Conservation (phyloP, 495 filamentous ascomycete species). For the Xylaria nigripes region DNA sequence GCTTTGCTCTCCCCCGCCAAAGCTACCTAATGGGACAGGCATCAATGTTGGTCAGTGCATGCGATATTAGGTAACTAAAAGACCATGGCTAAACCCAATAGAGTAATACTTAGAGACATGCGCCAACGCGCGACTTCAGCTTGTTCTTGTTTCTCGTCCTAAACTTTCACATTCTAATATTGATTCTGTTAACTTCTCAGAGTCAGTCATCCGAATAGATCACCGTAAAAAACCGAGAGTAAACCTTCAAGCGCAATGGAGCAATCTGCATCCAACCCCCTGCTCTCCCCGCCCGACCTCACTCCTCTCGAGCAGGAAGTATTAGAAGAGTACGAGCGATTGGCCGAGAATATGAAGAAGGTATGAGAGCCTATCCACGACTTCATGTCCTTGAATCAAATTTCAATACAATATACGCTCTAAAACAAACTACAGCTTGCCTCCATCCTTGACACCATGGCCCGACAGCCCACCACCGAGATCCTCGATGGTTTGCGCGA, state of each 20-base stretch:
- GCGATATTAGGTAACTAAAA: too few species aligned
- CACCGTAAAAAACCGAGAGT: too few species aligned
- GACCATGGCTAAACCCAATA: too few species aligned
- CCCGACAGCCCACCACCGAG: constrained; percentile 55
- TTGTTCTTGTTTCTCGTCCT: too few species aligned
- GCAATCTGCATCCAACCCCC: constrained; percentile 10
- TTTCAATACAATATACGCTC: too few species aligned
- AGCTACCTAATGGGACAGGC: too few species aligned
- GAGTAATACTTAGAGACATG: too few species aligned
- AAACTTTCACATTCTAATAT: too few species aligned
- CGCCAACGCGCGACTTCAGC: too few species aligned
- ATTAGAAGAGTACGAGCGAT: constrained; percentile 80
- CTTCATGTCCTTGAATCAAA: neutral
- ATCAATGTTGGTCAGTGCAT: too few species aligned
- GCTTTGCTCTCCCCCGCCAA: too few species aligned
- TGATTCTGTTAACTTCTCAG: too few species aligned
- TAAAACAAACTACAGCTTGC: constrained; percentile 46
- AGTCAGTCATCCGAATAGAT: neutral
- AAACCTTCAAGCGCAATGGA: neutral
- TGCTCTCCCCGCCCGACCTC: constrained; percentile 44
- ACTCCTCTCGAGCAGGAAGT: constrained; percentile 87
- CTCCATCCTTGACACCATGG: constrained; percentile 50
- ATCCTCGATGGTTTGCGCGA: constrained; percentile 77
- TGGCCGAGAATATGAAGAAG: constrained; percentile 87
- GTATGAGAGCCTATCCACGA: constrained; percentile 41